These are phyloP conservation scores for Pestalotiopsis fici DNA, from an alignment of 2,329 filamentous ascomycete genomes.

Conservation along the genomic window DNA sequence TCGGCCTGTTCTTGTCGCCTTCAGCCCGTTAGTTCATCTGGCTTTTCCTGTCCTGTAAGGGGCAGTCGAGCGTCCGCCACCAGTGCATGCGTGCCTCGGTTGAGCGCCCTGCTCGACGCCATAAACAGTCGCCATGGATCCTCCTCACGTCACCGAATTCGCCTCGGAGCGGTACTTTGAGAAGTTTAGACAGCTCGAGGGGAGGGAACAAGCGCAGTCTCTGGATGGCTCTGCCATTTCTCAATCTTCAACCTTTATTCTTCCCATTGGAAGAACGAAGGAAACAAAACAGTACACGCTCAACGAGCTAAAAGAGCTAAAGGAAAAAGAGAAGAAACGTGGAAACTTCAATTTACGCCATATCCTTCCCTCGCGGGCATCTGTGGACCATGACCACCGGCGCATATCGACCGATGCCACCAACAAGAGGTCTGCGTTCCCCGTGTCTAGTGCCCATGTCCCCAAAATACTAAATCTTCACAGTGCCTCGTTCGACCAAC, in stretches of 20 bases:
- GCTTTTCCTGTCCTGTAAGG: constrained; percentile 26
- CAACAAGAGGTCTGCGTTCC: constrained; percentile 24
- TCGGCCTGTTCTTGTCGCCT: constrained; percentile 23
- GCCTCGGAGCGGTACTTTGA: constrained; percentile 65
- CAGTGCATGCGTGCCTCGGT: constrained; percentile 24
- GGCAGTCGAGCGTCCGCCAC: constrained; percentile 22
- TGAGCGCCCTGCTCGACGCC: neutral
- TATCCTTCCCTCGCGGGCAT: constrained; percentile 30
- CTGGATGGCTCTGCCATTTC: constrained; percentile 26
- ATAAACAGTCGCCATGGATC: constrained; percentile 53
- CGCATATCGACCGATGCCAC: constrained; percentile 23
- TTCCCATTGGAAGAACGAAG: constrained; percentile 41
- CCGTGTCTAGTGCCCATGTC: neutral
- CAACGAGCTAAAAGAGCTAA: constrained; percentile 26
- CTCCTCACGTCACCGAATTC: constrained; percentile 66
- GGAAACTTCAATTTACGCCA: constrained; percentile 29
- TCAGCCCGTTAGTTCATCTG: constrained; percentile 21
- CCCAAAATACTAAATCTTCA: neutral
- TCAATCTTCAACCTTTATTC: constrained; percentile 46
- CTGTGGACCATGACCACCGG: constrained; percentile 29
- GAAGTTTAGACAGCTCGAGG: constrained; percentile 58
- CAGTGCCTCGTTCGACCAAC: constrained; percentile 52
- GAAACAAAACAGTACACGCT: constrained; percentile 30
- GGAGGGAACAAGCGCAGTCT: constrained; percentile 41
- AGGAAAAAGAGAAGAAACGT: constrained; percentile 27